Conservation (phyloP, 129 eudicot genomes). For the Flaveria robusta region DNA sequence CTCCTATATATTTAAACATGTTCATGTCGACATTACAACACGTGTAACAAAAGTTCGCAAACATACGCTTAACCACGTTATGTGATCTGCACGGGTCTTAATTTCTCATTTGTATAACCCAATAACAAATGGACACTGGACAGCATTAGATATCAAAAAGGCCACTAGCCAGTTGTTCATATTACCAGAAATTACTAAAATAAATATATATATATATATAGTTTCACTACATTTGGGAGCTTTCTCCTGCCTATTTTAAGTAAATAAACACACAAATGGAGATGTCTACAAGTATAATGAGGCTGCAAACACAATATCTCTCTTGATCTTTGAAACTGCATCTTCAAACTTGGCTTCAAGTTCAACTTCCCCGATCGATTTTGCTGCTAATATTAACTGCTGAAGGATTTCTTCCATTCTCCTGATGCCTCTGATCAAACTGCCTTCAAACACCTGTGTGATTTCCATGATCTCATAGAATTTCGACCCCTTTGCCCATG, state of each 20-base stretch:
- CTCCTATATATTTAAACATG: no score
- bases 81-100: no score
- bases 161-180: no score
- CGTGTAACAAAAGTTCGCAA: no score
- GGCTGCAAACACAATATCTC: slow-evolving; percentile 98
- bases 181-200: no score
- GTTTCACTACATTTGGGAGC: not conserved
- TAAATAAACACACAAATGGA: not conserved
- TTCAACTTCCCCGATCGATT: slow-evolving; percentile 87
- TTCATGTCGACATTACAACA: no score
- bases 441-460: slow-evolving; percentile 91
- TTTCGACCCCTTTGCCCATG: slow-evolving; percentile 94
- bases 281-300: slow-evolving; percentile 67
- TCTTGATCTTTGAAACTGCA: slow-evolving; percentile 84
- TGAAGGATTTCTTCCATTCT: slow-evolving; percentile 97
- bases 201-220: no score
- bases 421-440: slow-evolving; percentile 92
- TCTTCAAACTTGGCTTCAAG: slow-evolving; percentile 90
- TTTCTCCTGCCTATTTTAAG: slow-evolving; percentile 25
- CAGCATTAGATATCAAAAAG: no score
- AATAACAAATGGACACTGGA: no score
- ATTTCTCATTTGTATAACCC: no score
- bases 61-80: no score
- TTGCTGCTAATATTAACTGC: slow-evolving; percentile 86
- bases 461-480: slow-evolving; percentile 94